Conservation (phyloP, 352 stramenopile species). For the Pythium sp. region DNA sequence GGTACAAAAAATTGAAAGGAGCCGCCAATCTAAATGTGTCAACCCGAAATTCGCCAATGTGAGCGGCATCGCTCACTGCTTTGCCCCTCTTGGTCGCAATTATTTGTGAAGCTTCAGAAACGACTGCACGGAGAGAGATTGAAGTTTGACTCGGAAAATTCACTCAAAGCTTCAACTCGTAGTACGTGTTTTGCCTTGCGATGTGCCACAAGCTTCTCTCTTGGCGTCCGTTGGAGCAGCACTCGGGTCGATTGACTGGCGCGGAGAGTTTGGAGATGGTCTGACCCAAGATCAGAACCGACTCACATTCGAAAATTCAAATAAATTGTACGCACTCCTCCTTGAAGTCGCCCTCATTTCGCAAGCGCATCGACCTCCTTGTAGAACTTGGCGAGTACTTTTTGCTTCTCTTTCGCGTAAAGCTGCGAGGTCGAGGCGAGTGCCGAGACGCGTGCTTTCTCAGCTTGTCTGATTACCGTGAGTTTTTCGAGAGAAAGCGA, state of each 20-base stretch:
- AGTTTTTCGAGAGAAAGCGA: background rate
- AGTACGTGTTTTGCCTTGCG: background rate
- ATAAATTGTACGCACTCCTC: background rate
- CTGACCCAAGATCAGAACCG: background rate
- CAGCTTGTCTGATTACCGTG: conserved; percentile 17
- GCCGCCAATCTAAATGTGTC: background rate
- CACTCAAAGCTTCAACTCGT: background rate
- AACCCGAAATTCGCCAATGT: background rate
- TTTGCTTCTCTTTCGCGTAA: conserved; percentile 30
- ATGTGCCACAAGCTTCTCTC: background rate
- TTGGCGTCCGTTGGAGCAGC: background rate
- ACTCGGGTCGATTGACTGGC: background rate
- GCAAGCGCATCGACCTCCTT: conserved; percentile 16
- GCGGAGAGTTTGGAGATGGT: background rate
- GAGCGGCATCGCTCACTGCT: background rate
- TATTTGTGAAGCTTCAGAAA: background rate
- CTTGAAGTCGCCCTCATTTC: background rate
- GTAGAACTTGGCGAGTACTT: conserved; percentile 22
- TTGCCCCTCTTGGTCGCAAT: background rate
- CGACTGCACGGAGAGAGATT: background rate
- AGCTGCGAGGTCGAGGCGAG: conserved; percentile 23
- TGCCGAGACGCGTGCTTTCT: conserved; percentile 18
- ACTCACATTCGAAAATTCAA: conserved; percentile 2
- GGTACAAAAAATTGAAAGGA: background rate
- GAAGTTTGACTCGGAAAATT: background rate